These are phyloP conservation scores for Tricholoma terreum DNA, from an alignment of 768 basidiomycete genomes.

Conservation along the genomic window DNA sequence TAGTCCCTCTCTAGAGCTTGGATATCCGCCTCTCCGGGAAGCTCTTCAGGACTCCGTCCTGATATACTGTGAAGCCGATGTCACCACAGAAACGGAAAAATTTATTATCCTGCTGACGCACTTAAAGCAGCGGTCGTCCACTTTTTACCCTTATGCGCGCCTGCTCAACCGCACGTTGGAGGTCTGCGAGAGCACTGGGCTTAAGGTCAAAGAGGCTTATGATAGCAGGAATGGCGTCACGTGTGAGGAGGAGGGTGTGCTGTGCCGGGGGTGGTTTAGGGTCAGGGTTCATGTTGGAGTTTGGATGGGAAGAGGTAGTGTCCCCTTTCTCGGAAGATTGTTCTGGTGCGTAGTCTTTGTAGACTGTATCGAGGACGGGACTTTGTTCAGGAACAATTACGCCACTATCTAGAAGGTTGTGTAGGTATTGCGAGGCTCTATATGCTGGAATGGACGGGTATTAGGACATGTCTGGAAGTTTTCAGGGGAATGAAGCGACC, in stretches of 20 bases:
- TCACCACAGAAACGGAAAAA: too few species aligned
- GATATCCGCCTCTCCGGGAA: too few species aligned
- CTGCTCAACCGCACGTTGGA: slow-evolving; percentile 68
- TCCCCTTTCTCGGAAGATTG: neutral
- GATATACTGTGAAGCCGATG: too few species aligned
- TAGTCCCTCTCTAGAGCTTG: too few species aligned
- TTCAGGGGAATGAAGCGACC: slow-evolving; percentile 36
- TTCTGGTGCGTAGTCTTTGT: slow-evolving; percentile 28
- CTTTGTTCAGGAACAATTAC: slow-evolving; percentile 56
- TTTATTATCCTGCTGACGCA: neutral
- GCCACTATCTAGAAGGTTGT: slow-evolving; percentile 52
- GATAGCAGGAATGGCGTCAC: slow-evolving; percentile 52
- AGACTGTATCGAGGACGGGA: slow-evolving; percentile 55
- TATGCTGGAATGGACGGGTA: slow-evolving; percentile 42
- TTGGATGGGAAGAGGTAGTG: neutral
- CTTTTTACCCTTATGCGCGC: slow-evolving; percentile 34
- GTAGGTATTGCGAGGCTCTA: slow-evolving; percentile 66
- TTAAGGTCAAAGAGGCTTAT: slow-evolving; percentile 44
- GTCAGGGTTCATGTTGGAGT: neutral
- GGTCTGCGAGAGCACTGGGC: slow-evolving; percentile 41
- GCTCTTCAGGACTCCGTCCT: too few species aligned
- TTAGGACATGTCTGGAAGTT: neutral
- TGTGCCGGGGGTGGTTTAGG: slow-evolving; percentile 9
- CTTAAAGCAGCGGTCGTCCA: slow-evolving; percentile 3
- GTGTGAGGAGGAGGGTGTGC: slow-evolving; percentile 44